Base-by-base conservation (phyloP, 768 basidiomycete species). In the Neoboletus magnificus region DNA sequence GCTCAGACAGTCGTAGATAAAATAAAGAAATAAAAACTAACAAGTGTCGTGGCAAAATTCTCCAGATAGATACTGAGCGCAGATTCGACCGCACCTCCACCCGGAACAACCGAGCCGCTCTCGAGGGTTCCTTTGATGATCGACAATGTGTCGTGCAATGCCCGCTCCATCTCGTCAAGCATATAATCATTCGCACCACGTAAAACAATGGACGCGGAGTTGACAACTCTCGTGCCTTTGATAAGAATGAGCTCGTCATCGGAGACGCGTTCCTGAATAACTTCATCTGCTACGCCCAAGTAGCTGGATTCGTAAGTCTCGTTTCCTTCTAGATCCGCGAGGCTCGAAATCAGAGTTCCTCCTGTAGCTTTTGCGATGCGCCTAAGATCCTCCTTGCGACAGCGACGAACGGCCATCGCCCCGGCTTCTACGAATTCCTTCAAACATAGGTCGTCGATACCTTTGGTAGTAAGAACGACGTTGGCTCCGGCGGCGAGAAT, bases 401-500 rank as follows among this genome's bases (percentile, higher is more conserved):
- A 98, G 63, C 97, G 82, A 60, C 97, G 87, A 47, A 98, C 97
- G 42, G 95, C 97, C 90, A 98, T 98, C 1, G 96, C 96, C 39
- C 97, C 97, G 20, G 94, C 95, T 74, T 99, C 97, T 45, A 98
- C 91, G 64, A 98, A 99, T 74, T 98, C 97, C 71, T 99, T 99
- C 63, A 98, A 76, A 71, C 94, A 98, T 18, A 98, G 79, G 69
- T 99, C 97, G 65, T 99, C 97, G 63, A 98, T 99, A 36, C 97
- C 97, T 73, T 98, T 98, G 13, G 97, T 98, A 15, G 97, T 99
- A 53, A 98, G 75, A 40, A 98, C 85, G 57, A 98, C 97, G 66
- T 98, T 98, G 32, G 97, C 97, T 33, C 97, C 97, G 15, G 96
- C 82, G 5, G 87, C 93, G 57, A 99, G 79, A 64, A 98, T 95